Evolutionary conservation across 2,329 filamentous ascomycete species (phyloP), one percentile per base, ranked within the genome.

Genomic region (Cylindrodendrum hubeiense): DNA sequence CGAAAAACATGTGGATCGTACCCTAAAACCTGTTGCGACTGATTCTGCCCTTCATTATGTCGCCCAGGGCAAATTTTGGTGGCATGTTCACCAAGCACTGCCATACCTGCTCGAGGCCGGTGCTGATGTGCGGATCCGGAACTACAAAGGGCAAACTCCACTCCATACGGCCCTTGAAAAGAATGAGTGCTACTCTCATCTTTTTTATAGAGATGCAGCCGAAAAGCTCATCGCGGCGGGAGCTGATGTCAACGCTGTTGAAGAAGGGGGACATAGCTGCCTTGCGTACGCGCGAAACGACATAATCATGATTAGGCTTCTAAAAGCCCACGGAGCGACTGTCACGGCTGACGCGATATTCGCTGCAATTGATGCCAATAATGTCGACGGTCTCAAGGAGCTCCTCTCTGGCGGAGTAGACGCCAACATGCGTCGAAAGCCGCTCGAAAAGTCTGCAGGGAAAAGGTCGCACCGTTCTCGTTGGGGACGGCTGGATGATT

Each of bases 71-170:
- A 5, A 33, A 0, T 15, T 3, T 12, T 74, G 72, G 72, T 74
- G 72, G 72, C 68, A 74, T 15, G 70, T 66, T 26, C 49, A 67
- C 24, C 70, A 72, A 37, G 72, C 67, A 17, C 12, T 74, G 2
- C 71, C 70, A 3, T 74, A 74, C 46, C 51, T 74, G 1, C 60
- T 74, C 50, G 41, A 65, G 13, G 44, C 51, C 1, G 71, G 70
- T 15, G 71, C 63, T 3, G 60, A 71, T 5, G 28, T 70, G 13
- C 34, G 67, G 12, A 34, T 67, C 10, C 67, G 67, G 1, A 51
- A 68, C 39, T 1, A 17, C 3, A 5, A 46, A 1, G 68, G 67
- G 1, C 51, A 65, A 5, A 74, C 69, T 2, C 71, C 69, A 8
- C 66, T 74, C 10, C 67, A 72, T 10, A 24, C 68, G 13, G 64